Evolutionary conservation across 73 alveolate species (phyloP).

Genomic region (Paramecium octaurelia): DNA sequence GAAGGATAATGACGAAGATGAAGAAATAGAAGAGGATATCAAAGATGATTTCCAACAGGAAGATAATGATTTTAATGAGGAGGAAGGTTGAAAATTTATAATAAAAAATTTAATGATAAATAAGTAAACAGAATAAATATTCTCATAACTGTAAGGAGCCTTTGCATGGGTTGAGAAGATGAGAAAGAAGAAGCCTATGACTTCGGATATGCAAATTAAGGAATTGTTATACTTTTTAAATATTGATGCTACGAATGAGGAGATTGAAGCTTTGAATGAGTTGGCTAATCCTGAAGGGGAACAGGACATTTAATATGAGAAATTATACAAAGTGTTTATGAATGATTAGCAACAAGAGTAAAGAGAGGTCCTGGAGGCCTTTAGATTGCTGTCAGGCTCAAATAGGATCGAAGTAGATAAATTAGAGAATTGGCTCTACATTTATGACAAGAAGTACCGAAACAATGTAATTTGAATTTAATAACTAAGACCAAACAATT

Average conservation of each 20-base stretch:
- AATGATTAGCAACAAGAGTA: neutral
- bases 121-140: constrained; percentile 14
- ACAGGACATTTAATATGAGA: neutral
- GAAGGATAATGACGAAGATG: neutral
- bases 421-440: neutral
- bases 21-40: neutral
- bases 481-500: neutral
- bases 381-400: neutral
- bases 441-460: constrained; percentile 12
- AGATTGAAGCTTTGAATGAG: constrained; percentile 35
- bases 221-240: constrained; percentile 5
- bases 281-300: neutral
- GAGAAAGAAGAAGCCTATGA: constrained; percentile 20
- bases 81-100: neutral
- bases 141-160: constrained; percentile 5
- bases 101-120: neutral
- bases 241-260: constrained; percentile 22
- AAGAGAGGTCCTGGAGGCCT: neutral
- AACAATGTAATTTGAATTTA: neutral
- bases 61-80: neutral
- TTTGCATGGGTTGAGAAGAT: constrained; percentile 25
- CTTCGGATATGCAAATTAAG: neutral
- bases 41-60: neutral
- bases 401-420: constrained; percentile 19
- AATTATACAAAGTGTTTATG: neutral